Percentiles rank a stretch among this genome's conserved stretches.
Conservation (phyloP, 495 filamentous ascomycete genomes). For the Lichina pygmaea region DNA sequence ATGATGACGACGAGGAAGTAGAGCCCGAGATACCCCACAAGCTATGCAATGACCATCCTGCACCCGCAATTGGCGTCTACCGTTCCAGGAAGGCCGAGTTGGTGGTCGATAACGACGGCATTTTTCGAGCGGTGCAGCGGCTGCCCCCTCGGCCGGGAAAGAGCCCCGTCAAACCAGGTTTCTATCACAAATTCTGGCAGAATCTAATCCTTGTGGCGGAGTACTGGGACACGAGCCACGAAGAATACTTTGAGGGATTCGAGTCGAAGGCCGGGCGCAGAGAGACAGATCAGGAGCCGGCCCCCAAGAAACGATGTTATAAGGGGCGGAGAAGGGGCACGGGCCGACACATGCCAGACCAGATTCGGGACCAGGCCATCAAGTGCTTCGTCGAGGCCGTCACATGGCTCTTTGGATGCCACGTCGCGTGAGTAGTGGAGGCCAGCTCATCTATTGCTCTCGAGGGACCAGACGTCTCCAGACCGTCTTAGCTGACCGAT, state of each 20-base stretch:
- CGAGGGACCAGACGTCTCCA: neutral
- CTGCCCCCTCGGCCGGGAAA: conserved; percentile 16
- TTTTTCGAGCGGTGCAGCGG: conserved; percentile 23
- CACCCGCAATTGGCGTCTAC: neutral
- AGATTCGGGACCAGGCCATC: conserved; percentile 42
- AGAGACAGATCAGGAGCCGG: neutral
- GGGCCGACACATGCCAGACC: conserved; percentile 48
- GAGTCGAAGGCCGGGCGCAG: neutral
- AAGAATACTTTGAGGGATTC: conserved; percentile 17
- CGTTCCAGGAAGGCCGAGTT: conserved; percentile 16
- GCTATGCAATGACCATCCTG: neutral
- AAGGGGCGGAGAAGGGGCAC: conserved; percentile 25
- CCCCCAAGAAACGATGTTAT: conserved; percentile 4
- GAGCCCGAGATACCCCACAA: neutral
- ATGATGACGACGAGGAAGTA: conserved; percentile 19
- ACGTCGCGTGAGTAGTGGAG: conserved; percentile 16
- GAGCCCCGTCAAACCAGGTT: conserved; percentile 19
- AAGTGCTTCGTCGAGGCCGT: conserved; percentile 51
- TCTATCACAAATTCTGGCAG: conserved; percentile 33
- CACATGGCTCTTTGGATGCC: conserved; percentile 56
- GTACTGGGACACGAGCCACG: conserved; percentile 35
- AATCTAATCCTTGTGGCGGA: conserved; percentile 28
- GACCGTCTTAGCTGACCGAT: neutral
- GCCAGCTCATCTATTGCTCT: neutral
- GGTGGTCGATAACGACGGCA: conserved; percentile 25